phyloP scores from a whole-genome alignment of 495 filamentous ascomycete species.

The Xylaria acuta region DNA sequence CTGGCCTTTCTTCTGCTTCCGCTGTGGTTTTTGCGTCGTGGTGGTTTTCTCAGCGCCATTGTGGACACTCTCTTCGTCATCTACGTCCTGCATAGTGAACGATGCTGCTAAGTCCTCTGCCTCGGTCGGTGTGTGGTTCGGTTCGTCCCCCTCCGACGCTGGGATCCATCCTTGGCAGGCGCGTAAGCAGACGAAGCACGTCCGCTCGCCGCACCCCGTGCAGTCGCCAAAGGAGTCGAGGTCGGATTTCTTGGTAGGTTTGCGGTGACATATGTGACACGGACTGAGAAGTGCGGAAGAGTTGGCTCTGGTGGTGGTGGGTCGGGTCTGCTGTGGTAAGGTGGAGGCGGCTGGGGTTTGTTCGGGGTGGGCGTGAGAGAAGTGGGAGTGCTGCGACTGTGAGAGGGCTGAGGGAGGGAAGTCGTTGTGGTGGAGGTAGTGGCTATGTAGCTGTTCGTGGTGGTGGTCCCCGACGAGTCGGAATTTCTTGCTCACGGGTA shows the following conservation, averaged over 20 bases:
- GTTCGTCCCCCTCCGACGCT: constrained; percentile 6
- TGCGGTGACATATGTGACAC: constrained; percentile 57
- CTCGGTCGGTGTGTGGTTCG: constrained; percentile 6
- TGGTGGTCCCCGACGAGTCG: constrained; percentile 30
- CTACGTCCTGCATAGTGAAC: constrained; percentile 50
- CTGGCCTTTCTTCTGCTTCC: constrained; percentile 26
- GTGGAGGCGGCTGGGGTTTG: constrained; percentile 19
- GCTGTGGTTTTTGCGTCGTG: constrained; percentile 22
- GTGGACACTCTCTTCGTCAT: constrained; percentile 30
- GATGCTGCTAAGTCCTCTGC: constrained; percentile 38
- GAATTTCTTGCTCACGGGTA: constrained; percentile 44
- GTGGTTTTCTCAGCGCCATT: neutral
- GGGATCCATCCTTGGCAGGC: constrained; percentile 51
- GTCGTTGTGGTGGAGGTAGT: constrained; percentile 8
- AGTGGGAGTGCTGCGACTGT: constrained; percentile 32
- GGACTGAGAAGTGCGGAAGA: constrained; percentile 41
- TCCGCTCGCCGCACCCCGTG: constrained; percentile 52
- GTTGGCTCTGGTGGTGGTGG: constrained; percentile 20
- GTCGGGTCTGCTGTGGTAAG: constrained; percentile 25
- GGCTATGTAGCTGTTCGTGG: constrained; percentile 26
- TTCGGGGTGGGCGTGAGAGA: constrained; percentile 39
- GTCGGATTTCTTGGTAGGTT: constrained; percentile 54
- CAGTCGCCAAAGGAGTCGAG: constrained; percentile 57
- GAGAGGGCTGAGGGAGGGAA: constrained; percentile 6
- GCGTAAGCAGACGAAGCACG: constrained; percentile 56